These are phyloP conservation scores for Stentor coeruleus DNA, from an alignment of 73 alveolate species.

Conservation along the genomic window DNA sequence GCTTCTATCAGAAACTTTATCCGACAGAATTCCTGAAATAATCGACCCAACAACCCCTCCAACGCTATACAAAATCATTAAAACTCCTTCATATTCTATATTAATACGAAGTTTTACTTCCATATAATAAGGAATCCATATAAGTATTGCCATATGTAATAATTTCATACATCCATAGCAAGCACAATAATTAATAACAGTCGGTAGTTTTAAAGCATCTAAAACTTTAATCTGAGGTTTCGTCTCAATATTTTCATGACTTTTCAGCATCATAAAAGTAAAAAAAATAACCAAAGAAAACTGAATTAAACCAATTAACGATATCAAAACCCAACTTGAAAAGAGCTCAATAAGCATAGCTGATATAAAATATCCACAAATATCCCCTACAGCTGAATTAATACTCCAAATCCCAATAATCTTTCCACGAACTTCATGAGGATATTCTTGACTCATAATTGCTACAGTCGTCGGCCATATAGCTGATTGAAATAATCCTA, in stretches of 20 bases:
- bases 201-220: slow-evolving; percentile 38
- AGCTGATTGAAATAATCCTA: slow-evolving; percentile 39
- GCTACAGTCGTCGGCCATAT: slow-evolving; percentile 47
- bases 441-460: slow-evolving; percentile 41
- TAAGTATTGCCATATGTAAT: slow-evolving; percentile 47
- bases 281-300: neutral
- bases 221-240: slow-evolving; percentile 30
- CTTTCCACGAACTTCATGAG: slow-evolving; percentile 34
- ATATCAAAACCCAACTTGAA: neutral
- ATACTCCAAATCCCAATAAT: slow-evolving; percentile 49
- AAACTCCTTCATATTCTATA: neutral
- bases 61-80: slow-evolving; percentile 40
- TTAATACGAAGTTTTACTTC: neutral
- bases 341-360: neutral
- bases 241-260: neutral
- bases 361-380: slow-evolving; percentile 33
- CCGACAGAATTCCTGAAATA: slow-evolving; percentile 42
- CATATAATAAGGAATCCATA: slow-evolving; percentile 56
- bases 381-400: slow-evolving; percentile 37
- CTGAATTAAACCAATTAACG: neutral
- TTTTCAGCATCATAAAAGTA: neutral
- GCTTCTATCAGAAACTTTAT: slow-evolving; percentile 37
- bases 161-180: slow-evolving; percentile 49
- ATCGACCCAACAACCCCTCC: slow-evolving; percentile 55
- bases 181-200: slow-evolving; percentile 30